These are phyloP conservation scores for Neocallimastix lanati DNA, from an alignment of 192 early-diverging fungal genomes.

Conservation along the genomic window DNA sequence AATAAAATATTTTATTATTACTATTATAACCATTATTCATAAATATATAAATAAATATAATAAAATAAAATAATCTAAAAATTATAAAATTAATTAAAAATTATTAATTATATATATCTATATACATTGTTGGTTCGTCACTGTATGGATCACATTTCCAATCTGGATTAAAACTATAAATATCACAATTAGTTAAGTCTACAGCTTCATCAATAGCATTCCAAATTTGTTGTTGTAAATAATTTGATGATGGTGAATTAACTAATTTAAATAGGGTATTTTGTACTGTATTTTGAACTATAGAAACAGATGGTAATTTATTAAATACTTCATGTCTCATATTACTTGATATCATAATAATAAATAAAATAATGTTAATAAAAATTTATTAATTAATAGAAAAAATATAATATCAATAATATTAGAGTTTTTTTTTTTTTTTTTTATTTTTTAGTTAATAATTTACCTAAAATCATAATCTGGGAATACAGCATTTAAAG, in stretches of 20 bases:
- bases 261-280: conserved; percentile 68
- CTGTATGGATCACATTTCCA: conserved; percentile 75
- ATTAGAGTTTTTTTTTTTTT: too few relatives aligned
- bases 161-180: conserved; percentile 80
- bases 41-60: too few relatives aligned
- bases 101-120: too few relatives aligned
- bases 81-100: too few relatives aligned
- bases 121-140: conserved; percentile 71
- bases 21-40: too few relatives aligned
- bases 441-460: too few relatives aligned
- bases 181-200: conserved; percentile 63
- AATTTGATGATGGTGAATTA: conserved; percentile 36
- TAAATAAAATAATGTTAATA: too few relatives aligned
- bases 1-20: too few relatives aligned
- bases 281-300: conserved; percentile 70
- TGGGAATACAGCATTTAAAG: conserved; percentile 86
- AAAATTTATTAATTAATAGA: too few relatives aligned
- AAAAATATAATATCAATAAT: too few relatives aligned
- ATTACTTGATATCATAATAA: conserved; percentile 25
- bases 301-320: conserved; percentile 47
- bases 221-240: conserved; percentile 57
- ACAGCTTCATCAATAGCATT: conserved; percentile 68
- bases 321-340: conserved; percentile 59
- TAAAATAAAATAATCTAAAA: too few relatives aligned
- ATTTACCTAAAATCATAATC: conserved; percentile 88